Conservation (phyloP, 768 basidiomycete genomes). For the Leucocoprinus sp. region DNA sequence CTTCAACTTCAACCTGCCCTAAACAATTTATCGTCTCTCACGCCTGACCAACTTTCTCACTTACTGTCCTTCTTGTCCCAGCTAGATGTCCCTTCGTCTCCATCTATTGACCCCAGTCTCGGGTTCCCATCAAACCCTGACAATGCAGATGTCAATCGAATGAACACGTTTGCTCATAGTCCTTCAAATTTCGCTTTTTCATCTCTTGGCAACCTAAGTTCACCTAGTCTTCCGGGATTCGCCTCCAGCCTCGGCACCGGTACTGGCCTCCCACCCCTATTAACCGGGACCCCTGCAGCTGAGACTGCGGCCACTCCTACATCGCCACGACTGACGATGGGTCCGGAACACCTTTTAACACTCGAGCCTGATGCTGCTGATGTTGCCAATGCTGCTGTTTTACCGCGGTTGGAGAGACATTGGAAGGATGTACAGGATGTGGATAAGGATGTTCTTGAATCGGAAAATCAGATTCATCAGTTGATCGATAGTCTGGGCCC, state of each 20-base stretch:
- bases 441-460: conserved; percentile 61
- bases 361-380: conserved; percentile 10
- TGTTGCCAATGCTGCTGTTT: conserved; percentile 21
- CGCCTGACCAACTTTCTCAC: background rate
- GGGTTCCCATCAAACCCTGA: background rate
- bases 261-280: background rate
- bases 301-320: background rate
- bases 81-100: background rate
- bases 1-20: background rate
- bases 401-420: conserved; percentile 35
- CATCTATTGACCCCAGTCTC: conserved; percentile 10
- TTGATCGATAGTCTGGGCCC: conserved; percentile 33
- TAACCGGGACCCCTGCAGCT: background rate
- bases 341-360: background rate
- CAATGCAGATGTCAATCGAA: background rate
- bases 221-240: background rate
- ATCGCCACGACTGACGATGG: too few species aligned
- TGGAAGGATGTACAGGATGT: conserved; percentile 61
- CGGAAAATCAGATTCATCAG: conserved; percentile 60
- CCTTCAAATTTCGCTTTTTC: background rate
- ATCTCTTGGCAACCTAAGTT: background rate
- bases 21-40: background rate
- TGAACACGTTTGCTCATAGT: background rate
- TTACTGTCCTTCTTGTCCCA: background rate
- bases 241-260: too few species aligned